These are phyloP conservation scores for Penicillium sp. DNA, from an alignment of 2,329 filamentous ascomycete species.

Conservation along the genomic window DNA sequence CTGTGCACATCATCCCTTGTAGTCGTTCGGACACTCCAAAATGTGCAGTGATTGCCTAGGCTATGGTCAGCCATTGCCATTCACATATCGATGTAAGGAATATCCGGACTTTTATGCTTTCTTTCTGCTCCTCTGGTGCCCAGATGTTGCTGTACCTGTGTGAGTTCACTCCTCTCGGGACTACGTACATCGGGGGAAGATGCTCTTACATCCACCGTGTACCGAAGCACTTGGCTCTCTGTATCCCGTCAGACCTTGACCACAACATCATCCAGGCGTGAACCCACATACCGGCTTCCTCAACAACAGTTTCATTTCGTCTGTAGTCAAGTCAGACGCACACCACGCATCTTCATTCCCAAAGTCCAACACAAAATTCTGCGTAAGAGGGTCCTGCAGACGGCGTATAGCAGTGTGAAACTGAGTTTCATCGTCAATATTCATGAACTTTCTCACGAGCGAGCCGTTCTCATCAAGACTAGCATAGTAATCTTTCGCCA, in stretches of 20 bases:
- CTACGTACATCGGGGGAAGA: constrained; percentile 2
- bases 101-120: constrained; percentile 48
- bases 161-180: not conserved
- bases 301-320: constrained; percentile 36
- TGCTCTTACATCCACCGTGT: constrained; percentile 66
- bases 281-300: constrained; percentile 30
- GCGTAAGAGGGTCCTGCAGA: constrained; percentile 31
- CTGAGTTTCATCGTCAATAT: constrained; percentile 38
- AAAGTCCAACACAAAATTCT: constrained; percentile 46
- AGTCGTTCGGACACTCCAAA: constrained; percentile 68
- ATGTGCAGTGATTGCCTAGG: constrained; percentile 51
- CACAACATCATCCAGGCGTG: not conserved
- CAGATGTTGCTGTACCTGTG: constrained; percentile 59
- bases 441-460: constrained; percentile 29
- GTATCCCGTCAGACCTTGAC: constrained; percentile 5
- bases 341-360: constrained; percentile 43
- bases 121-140: constrained; percentile 59
- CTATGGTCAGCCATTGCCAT: constrained; percentile 7
- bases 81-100: not conserved
- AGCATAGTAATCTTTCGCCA: constrained; percentile 34
- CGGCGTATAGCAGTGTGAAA: constrained; percentile 31
- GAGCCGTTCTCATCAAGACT: constrained; percentile 22
- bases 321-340: constrained; percentile 36
- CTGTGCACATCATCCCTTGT: constrained; percentile 59
- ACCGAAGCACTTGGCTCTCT: constrained; percentile 49